A percentile compares a stretch with the other conserved stretches of the same genome.
These are phyloP conservation scores for Phyllosticta capitalensis DNA, from an alignment of 2,329 filamentous ascomycete species.

Conservation along the genomic window DNA sequence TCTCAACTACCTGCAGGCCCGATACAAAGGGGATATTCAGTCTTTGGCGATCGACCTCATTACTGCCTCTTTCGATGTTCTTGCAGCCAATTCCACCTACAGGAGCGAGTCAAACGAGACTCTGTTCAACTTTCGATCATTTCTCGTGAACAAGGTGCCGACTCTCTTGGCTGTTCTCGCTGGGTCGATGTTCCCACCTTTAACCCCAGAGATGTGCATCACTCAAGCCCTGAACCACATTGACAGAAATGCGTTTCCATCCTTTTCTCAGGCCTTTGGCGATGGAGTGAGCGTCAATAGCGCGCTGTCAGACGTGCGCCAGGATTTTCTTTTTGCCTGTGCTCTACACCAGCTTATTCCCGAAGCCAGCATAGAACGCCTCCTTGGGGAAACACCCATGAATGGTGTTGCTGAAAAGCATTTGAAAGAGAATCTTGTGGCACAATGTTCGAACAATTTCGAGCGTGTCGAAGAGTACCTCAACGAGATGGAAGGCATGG, in stretches of 20 bases:
- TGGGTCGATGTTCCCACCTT: slow-evolving; percentile 46
- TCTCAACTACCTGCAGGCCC: slow-evolving; percentile 70
- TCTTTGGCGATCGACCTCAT: slow-evolving; percentile 73
- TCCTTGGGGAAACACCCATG: slow-evolving; percentile 78
- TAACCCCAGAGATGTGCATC: slow-evolving; percentile 55
- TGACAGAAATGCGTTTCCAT: slow-evolving; percentile 53
- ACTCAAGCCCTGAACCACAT: slow-evolving; percentile 55
- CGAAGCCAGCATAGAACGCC: slow-evolving; percentile 63
- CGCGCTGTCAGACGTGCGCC: slow-evolving; percentile 57
- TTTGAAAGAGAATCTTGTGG: slow-evolving; percentile 66
- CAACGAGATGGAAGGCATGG: slow-evolving; percentile 76
- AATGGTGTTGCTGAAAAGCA: slow-evolving; percentile 69
- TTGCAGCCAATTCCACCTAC: slow-evolving; percentile 63
- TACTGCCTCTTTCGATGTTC: slow-evolving; percentile 76
- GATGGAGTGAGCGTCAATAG: slow-evolving; percentile 45
- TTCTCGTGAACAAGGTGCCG: slow-evolving; percentile 67
- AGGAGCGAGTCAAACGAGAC: slow-evolving; percentile 42
- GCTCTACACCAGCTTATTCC: slow-evolving; percentile 78
- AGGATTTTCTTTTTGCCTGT: slow-evolving; percentile 84
- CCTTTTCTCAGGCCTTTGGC: slow-evolving; percentile 51
- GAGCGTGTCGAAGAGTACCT: slow-evolving; percentile 68
- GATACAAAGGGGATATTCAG: slow-evolving; percentile 76
- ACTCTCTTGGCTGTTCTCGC: slow-evolving; percentile 50
- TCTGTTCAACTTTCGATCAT: slow-evolving; percentile 71
- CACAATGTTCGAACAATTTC: slow-evolving; percentile 66